Percentiles rank a stretch among this genome's conserved stretches.
phyloP scores from a whole-genome alignment of 768 basidiomycete species.

The Kwoniella dendrophila region DNA sequence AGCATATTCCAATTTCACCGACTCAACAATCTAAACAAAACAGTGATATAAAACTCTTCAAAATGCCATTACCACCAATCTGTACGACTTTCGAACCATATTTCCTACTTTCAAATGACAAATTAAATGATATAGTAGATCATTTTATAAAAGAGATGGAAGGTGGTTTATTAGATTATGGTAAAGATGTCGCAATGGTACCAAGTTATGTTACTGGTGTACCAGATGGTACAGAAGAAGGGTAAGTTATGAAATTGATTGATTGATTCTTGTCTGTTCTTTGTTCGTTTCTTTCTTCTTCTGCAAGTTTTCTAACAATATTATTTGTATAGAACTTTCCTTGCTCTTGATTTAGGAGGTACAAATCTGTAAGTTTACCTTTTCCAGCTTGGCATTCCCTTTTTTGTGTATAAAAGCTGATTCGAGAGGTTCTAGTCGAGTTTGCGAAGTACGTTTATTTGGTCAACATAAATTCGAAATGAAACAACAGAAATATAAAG shows the following conservation, averaged over 20 bases:
- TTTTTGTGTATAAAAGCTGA: neutral
- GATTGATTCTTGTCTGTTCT: constrained; percentile 6
- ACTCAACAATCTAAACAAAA: neutral
- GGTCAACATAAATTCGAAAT: constrained; percentile 87
- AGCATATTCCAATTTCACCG: too few species aligned
- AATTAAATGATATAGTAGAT: constrained; percentile 69
- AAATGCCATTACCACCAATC: constrained; percentile 49
- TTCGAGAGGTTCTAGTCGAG: constrained; percentile 64
- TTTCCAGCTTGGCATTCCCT: neutral
- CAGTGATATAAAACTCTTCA: neutral
- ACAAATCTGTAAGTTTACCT: constrained; percentile 79
- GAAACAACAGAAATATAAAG: constrained; percentile 94
- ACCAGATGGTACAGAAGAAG: constrained; percentile 89
- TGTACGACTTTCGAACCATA: constrained; percentile 71
- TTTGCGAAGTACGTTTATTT: constrained; percentile 88
- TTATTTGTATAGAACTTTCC: constrained; percentile 70
- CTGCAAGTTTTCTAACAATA: neutral
- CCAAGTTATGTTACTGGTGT: constrained; percentile 95
- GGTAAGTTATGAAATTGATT: constrained; percentile 69
- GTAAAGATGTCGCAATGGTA: constrained; percentile 91
- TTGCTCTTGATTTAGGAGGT: constrained; percentile 94
- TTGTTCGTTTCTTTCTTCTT: too few species aligned
- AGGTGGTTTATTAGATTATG: constrained; percentile 71
- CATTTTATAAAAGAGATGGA: constrained; percentile 80
- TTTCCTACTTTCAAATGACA: constrained; percentile 68